Percentiles rank a stretch among this genome's conserved stretches.
Evolutionary conservation across 2,329 filamentous ascomycete genomes (phyloP).

Genomic region (Stagonosporopsis chrysanthemi): DNA sequence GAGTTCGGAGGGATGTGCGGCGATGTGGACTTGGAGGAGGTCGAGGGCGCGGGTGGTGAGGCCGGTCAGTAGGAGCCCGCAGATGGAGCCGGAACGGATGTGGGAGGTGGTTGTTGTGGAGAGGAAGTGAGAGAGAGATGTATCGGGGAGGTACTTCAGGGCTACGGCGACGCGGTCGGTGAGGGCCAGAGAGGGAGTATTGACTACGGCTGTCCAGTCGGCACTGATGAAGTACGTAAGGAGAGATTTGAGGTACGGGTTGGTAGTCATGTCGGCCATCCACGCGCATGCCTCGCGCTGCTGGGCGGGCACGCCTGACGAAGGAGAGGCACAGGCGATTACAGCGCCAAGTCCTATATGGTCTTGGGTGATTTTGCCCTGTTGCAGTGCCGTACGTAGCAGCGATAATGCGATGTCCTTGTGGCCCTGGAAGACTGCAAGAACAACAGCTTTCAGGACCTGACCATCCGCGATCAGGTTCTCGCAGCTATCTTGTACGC

Average conservation of each 20-base stretch:
- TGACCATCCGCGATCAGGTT: conserved; percentile 60
- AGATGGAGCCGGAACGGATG: conserved; percentile 72
- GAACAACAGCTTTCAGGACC: conserved; percentile 79
- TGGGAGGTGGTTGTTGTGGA: conserved; percentile 64
- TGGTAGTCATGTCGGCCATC: conserved; percentile 70
- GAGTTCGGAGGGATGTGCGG: conserved; percentile 73
- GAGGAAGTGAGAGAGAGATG: conserved; percentile 54
- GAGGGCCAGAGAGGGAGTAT: conserved; percentile 75
- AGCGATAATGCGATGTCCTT: conserved; percentile 73
- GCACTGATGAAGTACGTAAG: conserved; percentile 79
- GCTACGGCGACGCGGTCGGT: conserved; percentile 78
- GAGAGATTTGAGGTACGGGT: conserved; percentile 81
- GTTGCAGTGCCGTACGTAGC: conserved; percentile 71
- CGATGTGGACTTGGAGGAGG: conserved; percentile 77
- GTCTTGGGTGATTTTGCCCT: conserved; percentile 65
- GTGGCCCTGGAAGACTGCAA: conserved; percentile 76
- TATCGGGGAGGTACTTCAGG: conserved; percentile 71
- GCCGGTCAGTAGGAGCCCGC: conserved; percentile 79
- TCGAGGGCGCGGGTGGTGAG: conserved; percentile 76
- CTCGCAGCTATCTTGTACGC: conserved; percentile 58
- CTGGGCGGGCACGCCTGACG: conserved; percentile 57
- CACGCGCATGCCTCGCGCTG: conserved; percentile 68
- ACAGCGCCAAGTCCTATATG: conserved; percentile 59
- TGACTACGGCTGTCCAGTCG: conserved; percentile 76
- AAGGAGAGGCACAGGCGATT: conserved; percentile 55